Conservation (phyloP, 2,329 filamentous ascomycete genomes). For the Diaporthe batatas region DNA sequence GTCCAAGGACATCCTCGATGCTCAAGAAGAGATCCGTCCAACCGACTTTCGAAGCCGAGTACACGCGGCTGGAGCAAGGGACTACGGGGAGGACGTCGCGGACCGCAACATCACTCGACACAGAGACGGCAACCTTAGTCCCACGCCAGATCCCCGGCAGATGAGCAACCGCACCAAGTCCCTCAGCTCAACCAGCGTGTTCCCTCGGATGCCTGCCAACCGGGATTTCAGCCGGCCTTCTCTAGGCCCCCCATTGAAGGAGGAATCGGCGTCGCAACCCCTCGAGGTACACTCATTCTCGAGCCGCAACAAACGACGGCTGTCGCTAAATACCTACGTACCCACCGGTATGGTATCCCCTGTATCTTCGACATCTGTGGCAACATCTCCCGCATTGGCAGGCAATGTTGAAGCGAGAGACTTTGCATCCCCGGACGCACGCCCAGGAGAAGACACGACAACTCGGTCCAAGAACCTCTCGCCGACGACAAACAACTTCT, state of each 20-base stretch:
- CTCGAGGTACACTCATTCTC: neutral
- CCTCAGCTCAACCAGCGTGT: neutral
- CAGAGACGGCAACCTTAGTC: neutral
- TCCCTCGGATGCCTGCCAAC: neutral
- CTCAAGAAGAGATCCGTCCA: conserved; percentile 65
- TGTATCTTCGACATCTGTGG: neutral
- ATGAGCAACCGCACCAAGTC: conserved; percentile 11
- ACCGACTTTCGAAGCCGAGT: conserved; percentile 63
- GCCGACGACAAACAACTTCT: conserved; percentile 35
- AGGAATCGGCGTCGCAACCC: neutral
- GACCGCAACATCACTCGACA: conserved; percentile 68
- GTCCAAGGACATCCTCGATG: conserved; percentile 64
- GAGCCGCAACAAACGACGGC: conserved; percentile 32
- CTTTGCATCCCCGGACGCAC: neutral
- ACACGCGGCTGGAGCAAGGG: conserved; percentile 63
- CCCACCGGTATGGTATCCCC: conserved; percentile 35
- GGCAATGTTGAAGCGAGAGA: conserved; percentile 13
- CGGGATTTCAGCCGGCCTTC: neutral
- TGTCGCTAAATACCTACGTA: conserved; percentile 32
- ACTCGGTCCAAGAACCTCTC: conserved; percentile 12
- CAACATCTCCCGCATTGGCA: neutral
- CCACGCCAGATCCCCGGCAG: neutral
- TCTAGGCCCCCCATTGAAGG: neutral
- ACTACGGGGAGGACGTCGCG: conserved; percentile 75
- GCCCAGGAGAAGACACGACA: neutral